Conservation (phyloP, 768 basidiomycete species). For the Collybia mongolica region DNA sequence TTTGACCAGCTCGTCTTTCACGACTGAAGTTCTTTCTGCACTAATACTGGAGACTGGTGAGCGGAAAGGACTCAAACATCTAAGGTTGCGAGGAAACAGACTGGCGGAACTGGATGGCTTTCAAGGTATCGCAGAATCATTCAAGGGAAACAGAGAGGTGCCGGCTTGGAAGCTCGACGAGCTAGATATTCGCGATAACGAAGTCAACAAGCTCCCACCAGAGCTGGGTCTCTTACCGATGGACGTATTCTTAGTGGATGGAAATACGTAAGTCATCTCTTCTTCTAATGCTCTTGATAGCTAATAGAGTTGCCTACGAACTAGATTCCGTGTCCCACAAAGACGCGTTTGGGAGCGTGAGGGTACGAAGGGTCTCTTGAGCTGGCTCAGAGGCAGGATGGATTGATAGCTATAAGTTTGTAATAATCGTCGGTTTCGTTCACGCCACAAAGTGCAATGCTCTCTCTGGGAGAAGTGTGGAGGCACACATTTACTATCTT, state of each 20-base stretch:
- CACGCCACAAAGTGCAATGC: no score
- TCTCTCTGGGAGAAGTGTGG: no score
- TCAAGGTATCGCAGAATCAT: conserved; percentile 55
- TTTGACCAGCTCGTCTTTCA: conserved; percentile 54
- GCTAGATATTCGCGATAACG: conserved; percentile 80
- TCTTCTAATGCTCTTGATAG: neutral
- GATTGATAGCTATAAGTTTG: conserved; percentile 33
- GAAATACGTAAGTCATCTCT: conserved; percentile 63
- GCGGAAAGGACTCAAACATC: conserved; percentile 59
- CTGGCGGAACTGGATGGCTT: conserved; percentile 64
- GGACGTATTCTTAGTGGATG: conserved; percentile 82
- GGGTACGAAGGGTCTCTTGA: conserved; percentile 78
- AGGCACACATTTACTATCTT: no score
- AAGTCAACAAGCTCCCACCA: conserved; percentile 65
- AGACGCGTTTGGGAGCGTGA: conserved; percentile 85
- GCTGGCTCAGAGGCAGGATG: conserved; percentile 75
- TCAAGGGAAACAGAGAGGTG: conserved; percentile 62
- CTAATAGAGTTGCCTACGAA: neutral
- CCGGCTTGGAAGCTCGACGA: conserved; percentile 79
- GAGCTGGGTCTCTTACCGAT: conserved; percentile 74
- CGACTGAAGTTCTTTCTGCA: conserved; percentile 41
- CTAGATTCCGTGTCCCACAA: conserved; percentile 78
- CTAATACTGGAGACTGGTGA: conserved; percentile 49
- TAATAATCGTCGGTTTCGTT: no score
- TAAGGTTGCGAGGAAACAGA: conserved; percentile 69